Percentiles rank a stretch among this genome's conserved stretches.
phyloP scores from a whole-genome alignment of 352 stramenopile species.

The Pythium brachiatum region DNA sequence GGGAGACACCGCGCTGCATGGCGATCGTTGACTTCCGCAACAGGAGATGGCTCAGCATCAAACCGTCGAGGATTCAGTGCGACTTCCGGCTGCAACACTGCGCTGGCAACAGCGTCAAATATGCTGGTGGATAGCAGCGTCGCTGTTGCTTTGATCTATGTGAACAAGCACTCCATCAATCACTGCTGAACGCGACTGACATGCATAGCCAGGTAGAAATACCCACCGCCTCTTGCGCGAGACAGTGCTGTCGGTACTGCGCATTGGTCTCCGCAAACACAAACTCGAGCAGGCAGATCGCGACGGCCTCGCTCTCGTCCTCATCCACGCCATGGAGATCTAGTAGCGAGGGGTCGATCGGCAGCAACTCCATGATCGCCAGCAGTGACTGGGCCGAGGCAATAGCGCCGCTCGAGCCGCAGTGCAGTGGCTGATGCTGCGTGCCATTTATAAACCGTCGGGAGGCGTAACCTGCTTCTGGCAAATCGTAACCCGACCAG shows the following conservation, averaged over 20 bases:
- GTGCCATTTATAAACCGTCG: background rate
- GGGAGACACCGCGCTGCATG: conserved; percentile 49
- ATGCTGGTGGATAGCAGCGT: conserved; percentile 33
- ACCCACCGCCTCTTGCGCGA: conserved; percentile 27
- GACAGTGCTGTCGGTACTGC: conserved; percentile 40
- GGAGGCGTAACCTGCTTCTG: background rate
- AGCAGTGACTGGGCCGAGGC: background rate
- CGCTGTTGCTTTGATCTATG: conserved; percentile 23
- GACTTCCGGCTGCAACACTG: conserved; percentile 28
- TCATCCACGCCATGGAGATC: conserved; percentile 37
- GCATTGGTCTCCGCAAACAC: conserved; percentile 59
- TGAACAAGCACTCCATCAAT: no score
- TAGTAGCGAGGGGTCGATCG: conserved; percentile 33
- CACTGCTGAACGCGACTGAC: no score
- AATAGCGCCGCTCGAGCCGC: background rate
- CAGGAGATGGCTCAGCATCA: conserved; percentile 23
- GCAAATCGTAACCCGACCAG: background rate
- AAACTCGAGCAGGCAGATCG: conserved; percentile 42
- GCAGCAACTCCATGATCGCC: conserved; percentile 24
- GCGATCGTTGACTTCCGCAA: conserved; percentile 35
- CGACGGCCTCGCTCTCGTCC: conserved; percentile 57
- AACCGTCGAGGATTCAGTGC: conserved; percentile 24
- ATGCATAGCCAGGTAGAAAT: no score
- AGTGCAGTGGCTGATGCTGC: background rate
- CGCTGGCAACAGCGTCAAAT: conserved; percentile 36